Conservation (phyloP, 768 basidiomycete species). For the Leccinum rimulosum region DNA sequence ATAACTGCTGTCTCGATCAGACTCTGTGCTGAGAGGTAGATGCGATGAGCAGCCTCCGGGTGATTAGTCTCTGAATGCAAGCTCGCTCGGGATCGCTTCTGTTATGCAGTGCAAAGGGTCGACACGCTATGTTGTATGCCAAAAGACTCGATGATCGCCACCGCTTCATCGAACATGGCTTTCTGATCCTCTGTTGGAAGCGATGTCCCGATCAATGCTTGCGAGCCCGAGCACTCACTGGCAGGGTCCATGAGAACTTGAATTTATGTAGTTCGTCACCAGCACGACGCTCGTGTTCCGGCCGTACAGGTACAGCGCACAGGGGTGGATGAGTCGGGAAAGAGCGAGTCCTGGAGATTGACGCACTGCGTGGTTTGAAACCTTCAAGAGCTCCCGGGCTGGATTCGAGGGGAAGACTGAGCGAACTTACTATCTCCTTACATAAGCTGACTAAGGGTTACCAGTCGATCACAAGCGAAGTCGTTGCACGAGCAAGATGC, state of each 20-base stretch:
- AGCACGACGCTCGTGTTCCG: constrained; percentile 64
- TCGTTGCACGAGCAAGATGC: constrained; percentile 9
- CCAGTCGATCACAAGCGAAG: background rate
- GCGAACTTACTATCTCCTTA: too few relatives aligned
- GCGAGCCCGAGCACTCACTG: constrained; percentile 44
- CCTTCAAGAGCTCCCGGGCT: constrained; percentile 39
- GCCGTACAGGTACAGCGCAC: constrained; percentile 69
- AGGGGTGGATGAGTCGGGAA: constrained; percentile 41
- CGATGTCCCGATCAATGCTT: constrained; percentile 45
- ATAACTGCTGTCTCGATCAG: too few relatives aligned
- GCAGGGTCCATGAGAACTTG: background rate
- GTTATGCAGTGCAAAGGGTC: background rate
- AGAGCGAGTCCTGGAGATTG: constrained; percentile 34
- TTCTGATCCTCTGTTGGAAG: constrained; percentile 59
- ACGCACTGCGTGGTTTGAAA: constrained; percentile 2
- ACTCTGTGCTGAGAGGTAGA: too few relatives aligned
- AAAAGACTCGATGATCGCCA: constrained; percentile 56
- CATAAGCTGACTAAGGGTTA: background rate
- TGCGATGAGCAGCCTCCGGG: too few relatives aligned
- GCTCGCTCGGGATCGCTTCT: too few relatives aligned
- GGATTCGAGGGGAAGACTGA: constrained; percentile 25
- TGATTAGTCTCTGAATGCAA: too few relatives aligned
- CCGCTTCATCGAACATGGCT: constrained; percentile 61
- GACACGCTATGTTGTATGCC: background rate
- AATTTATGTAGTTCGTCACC: constrained; percentile 24